Evolutionary conservation across 352 stramenopile genomes (phyloP).

Genomic region (Globisporangium polare): DNA sequence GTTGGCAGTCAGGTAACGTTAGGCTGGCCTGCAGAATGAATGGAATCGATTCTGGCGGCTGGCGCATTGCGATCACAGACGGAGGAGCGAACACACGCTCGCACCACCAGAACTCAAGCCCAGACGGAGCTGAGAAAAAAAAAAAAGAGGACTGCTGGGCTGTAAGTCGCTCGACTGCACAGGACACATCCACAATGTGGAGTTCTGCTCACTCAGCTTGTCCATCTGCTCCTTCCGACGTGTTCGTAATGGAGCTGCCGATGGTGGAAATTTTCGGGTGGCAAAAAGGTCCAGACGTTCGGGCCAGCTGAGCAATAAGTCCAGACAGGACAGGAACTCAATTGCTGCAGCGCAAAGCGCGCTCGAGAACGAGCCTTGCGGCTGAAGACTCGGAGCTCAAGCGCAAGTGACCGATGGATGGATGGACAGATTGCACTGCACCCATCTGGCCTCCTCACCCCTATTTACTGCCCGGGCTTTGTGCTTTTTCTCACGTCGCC

Average conservation of each 20-base stretch:
- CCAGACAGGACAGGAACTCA: background rate
- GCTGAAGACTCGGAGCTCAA: too few species aligned
- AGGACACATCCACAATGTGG: background rate
- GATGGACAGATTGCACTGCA: background rate
- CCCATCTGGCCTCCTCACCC: background rate
- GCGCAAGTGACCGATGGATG: background rate
- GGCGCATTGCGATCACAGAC: background rate
- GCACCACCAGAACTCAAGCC: slow-evolving; percentile 6
- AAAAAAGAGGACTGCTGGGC: background rate
- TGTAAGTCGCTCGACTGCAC: too few species aligned
- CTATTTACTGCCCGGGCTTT: background rate
- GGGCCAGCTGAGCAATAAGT: background rate
- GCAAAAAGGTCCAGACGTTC: background rate
- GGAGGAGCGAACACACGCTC: background rate
- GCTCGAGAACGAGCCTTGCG: too few species aligned
- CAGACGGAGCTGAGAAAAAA: slow-evolving; percentile 12
- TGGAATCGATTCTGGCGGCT: background rate
- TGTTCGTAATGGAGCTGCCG: background rate
- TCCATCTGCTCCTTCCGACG: slow-evolving; percentile 3
- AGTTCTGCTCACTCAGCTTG: background rate
- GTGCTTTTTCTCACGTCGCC: background rate
- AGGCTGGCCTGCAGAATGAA: background rate
- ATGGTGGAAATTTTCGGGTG: background rate
- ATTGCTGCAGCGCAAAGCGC: background rate
- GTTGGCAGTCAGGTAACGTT: background rate